phyloP scores from a whole-genome alignment of 108 stramenopile genomes.

The Licmophora abbreviata region DNA sequence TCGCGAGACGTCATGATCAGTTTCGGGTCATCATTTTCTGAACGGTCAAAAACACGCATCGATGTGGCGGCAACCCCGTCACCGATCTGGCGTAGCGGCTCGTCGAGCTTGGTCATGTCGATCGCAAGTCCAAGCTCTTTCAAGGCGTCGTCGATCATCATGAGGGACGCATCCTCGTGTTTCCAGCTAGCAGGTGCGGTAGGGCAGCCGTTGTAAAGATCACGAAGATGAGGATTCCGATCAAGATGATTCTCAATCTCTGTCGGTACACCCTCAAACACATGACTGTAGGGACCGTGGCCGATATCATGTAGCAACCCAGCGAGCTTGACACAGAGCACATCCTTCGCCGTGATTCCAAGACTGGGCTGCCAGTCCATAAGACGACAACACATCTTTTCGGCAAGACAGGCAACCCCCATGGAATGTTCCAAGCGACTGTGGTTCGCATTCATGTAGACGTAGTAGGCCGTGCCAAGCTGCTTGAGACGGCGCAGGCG shows the following conservation, averaged over 20 bases:
- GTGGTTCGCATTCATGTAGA: constrained; percentile 78
- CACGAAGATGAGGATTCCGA: constrained; percentile 11
- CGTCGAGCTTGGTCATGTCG: constrained; percentile 53
- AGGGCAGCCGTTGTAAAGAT: constrained; percentile 24
- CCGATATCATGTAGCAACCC: constrained; percentile 89
- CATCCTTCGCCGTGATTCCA: constrained; percentile 68
- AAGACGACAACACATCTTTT: constrained; percentile 40
- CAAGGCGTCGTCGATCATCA: constrained; percentile 67
- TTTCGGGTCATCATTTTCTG: constrained; percentile 14
- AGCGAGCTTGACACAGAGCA: constrained; percentile 89
- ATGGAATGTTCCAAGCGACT: constrained; percentile 79
- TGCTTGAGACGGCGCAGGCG: constrained; percentile 80
- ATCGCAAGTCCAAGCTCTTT: constrained; percentile 50
- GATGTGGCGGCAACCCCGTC: constrained; percentile 50
- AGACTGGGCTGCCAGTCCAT: constrained; percentile 40
- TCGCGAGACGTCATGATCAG: constrained; percentile 70
- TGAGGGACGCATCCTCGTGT: constrained; percentile 68
- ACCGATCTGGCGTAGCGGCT: constrained; percentile 69
- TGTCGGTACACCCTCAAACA: constrained; percentile 46
- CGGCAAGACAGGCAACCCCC: constrained; percentile 84
- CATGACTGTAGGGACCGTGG: constrained; percentile 86
- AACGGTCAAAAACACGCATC: constrained; percentile 37
- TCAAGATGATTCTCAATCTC: constrained; percentile 11
- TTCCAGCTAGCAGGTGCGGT: constrained; percentile 37
- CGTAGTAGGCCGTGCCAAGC: constrained; percentile 62